Evolutionary conservation across 148 eudicot species (phyloP), one percentile per base, ranked within the genome.

Genomic region (Arctostaphylos glauca): DNA sequence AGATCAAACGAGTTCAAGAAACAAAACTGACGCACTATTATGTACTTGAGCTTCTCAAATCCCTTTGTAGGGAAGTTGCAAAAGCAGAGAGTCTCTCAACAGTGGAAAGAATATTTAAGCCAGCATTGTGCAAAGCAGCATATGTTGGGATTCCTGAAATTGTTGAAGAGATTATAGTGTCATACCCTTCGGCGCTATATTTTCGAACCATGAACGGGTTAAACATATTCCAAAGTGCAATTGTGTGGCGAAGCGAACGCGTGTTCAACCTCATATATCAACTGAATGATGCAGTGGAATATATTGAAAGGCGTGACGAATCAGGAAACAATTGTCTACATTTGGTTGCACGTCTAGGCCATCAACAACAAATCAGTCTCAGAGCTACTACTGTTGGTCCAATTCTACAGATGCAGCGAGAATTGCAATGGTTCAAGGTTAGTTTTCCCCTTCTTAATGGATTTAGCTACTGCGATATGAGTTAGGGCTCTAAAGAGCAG

Each of bases 201-300:
- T 13, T 14, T 13, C 3, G 0, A 0, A 16, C 6, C 10, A 0
- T 0, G 13, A 5, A 5, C 5, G 0, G 44, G 0, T 5, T 5
- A 46, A 6, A 1, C 38, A 47, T 73, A 6, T 19, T 47, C 25
- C 53, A 73, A 16, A 3, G 18, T 18, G 77, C 77, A 73, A 73
- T 73, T 47, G 10, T 18, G 54, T 6, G 5, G 5, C 77, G 23
- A 6, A 53, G 14, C 18, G 77, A 46, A 73, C 5, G 0, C 3
- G 77, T 47, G 14, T 73, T 73, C 53, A 47, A 73, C 38, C 77
- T 73, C 53, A 9, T 47, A 47, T 3, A 47, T 70, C 70, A 64
- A 64, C 6, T 23, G 13, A 3, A 9, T 12, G 0, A 3, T 67
- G 44, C 12, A 9, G 3, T 6, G 12, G 1, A 6, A 43, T 62